Evolutionary conservation across 1,139 yeast species (phyloP), one percentile per base, ranked within the genome.

Genomic region (Yamadazyma trypodendri): DNA sequence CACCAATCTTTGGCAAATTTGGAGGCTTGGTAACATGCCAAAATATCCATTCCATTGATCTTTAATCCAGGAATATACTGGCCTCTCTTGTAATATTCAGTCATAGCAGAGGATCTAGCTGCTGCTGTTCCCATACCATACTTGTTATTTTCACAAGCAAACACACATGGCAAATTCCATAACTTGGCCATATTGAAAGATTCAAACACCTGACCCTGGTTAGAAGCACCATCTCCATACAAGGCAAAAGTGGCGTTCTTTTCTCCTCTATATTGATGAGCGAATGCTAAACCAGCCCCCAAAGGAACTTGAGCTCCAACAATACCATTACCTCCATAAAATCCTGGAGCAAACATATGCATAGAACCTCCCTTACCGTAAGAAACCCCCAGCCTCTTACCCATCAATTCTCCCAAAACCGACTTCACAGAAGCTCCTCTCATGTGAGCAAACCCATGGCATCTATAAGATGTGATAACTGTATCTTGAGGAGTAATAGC

Each of bases 81-180:
- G 61, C 97, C 98, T 74, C 98, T 89, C 83, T 92, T 88, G 81
- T 85, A 86, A 79, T 89, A 92, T 58, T 92, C 97, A 44, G 95
- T 84, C 77, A 89, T 72, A 37, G 98, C 98, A 41, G 97, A 89
- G 12, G 97, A 88, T 72, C 98, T 84, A 38, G 95, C 70, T 42
- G 97, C 97, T 50, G 98, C 72, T 39, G 98, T 92, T 72, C 98
- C 98, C 98, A 92, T 92, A 77, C 98, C 98, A 66, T 92, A 92
- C 74, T 89, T 92, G 82, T 92, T 92, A 79, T 92, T 92, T 72
- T 92, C 98, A 77, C 98, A 92, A 49, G 94, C 89, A 62, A 88
- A 92, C 51, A 92, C 71, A 61, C 88, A 84, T 51, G 98, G 98
- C 61, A 92, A 79, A 70, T 89, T 82, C 97, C 97, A 92, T 64